Base-by-base conservation (phyloP, 768 basidiomycete genomes). In the Tricholoma sp. region DNA sequence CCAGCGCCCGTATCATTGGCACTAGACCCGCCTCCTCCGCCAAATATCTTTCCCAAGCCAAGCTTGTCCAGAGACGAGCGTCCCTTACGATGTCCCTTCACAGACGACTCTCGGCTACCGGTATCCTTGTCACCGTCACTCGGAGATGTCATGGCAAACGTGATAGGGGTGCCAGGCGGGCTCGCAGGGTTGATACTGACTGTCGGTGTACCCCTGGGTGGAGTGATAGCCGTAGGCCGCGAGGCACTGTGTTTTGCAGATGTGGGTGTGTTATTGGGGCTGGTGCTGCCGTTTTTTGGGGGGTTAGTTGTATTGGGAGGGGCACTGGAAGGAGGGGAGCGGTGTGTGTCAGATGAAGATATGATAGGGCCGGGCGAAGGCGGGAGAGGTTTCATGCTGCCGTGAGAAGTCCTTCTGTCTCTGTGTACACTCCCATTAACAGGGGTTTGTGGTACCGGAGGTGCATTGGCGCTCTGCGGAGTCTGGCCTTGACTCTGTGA, bases 31-130 rank as follows among this genome's bases (percentile, higher is more conserved):
- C 70, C 65, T 16, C 70, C 66, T n/a, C 81, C 66, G 41, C 84
- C 81, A 55, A 92, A 87, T 55, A 93, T 81, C 73, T 89, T 91
- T 53, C 83, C 82, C 2, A 93, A 76, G 9, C 86, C 88, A 31
- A 92, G 83, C 69, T 86, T 88, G 75, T 92, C 91, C 61, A 91
- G 72, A 3, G 89, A 90, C 12, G 74, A 72, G 58, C 89, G 73
- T 8, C 88, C 88, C 61, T 84, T 84, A 57, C 79, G 77, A 61
- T 86, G 83, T 21, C 85, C 80, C 56, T 80, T 76, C 56, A 66
- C 69, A 16, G 71, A 71, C 5, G 70, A 70, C 0, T 61, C 59
- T 53, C 69, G 69, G 16, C 76, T 77, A 6, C 57, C 67, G 21
- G 63, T 43, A 68, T 76, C 58, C 60, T 74, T 56, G 14, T 67